Evolutionary conservation across 495 filamentous ascomycete genomes (phyloP), one percentile per base, ranked within the genome.

Genomic region (Podospora fimiseda): DNA sequence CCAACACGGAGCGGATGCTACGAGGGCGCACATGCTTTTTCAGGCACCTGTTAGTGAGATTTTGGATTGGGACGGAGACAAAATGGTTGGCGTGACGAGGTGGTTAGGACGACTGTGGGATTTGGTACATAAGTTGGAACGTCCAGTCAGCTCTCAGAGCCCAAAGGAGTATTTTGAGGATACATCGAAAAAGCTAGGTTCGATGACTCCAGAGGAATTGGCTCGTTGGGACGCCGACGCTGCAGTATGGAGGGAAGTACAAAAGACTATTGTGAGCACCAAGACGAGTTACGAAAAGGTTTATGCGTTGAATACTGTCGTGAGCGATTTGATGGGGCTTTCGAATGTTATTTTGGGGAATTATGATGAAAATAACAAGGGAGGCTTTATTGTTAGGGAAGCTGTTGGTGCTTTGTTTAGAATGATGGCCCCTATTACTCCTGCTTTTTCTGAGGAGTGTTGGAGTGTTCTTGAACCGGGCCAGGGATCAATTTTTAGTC

Each of bases 1-100:
- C 0, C 81, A 80, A 51, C 85, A 91, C 54, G 89, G 90, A 16
- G 87, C 89, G 0, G 90, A 95, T 62, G 85, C 87, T 0, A 93
- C 87, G 3, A 78, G 90, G 42, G 88, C 89, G 1, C 90, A 95
- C 60, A 83, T 95, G 46, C 75, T 95, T 11, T 95, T 95, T 71
- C 84, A 88, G 44, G 90, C 89, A 0, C 89, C 90, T 0, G 84
- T 91, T 8, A 82, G 75, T 54, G 90, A 93, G 48, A 79, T 92
- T 0, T 73, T 95, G 0, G 87, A 92, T 60, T 95, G 90, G 90
- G 87, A 95, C 50, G 88, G 88, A 51, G 70, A 74, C n/a, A 88
- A 85, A 68, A 90, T 95, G 52, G 72, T 82, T 8, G 90, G 90
- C 3, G 78, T 95, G 8, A 82, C 86, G 39, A 77, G 90, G 22